These are phyloP conservation scores for Tephrocybe sp. DNA, from an alignment of 768 basidiomycete genomes.

Conservation along the genomic window DNA sequence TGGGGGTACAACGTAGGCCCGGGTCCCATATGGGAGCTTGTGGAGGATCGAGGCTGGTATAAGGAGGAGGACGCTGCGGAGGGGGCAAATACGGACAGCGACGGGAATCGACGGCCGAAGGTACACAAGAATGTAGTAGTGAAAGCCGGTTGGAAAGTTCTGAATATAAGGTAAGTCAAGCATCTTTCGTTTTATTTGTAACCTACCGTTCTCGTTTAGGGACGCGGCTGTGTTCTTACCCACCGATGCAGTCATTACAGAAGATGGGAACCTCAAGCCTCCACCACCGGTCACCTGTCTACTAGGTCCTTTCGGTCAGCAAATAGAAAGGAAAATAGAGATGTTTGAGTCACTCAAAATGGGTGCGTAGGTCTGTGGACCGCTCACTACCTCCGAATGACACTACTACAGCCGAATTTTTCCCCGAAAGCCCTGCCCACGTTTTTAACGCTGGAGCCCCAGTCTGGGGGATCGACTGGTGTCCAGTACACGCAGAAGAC, in stretches of 20 bases:
- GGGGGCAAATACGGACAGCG: constrained; percentile 36
- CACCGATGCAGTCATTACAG: constrained; percentile 45
- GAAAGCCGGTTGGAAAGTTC: constrained; percentile 42
- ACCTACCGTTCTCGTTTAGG: constrained; percentile 31
- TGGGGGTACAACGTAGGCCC: constrained; percentile 76
- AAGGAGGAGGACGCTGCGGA: constrained; percentile 61
- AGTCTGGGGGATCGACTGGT: constrained; percentile 94
- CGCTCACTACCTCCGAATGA: background rate
- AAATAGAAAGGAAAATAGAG: constrained; percentile 45
- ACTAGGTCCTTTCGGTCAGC: constrained; percentile 63
- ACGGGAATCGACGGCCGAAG: constrained; percentile 55
- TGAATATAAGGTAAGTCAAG: constrained; percentile 48
- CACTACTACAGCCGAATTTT: constrained; percentile 49
- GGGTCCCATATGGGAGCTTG: constrained; percentile 78
- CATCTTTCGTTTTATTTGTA: constrained; percentile 3
- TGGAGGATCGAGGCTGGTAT: constrained; percentile 78
- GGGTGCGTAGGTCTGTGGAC: constrained; percentile 41
- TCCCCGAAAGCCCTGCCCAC: constrained; percentile 58
- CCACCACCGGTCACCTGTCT: constrained; percentile 60
- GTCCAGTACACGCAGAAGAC: constrained; percentile 69
- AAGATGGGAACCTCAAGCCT: constrained; percentile 49
- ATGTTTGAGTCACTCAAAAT: constrained; percentile 60
- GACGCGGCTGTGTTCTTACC: constrained; percentile 63
- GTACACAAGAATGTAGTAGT: constrained; percentile 51
- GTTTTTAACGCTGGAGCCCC: constrained; percentile 88